Evolutionary conservation across 306 rosid species (phyloP), one percentile per base, ranked within the genome.

Genomic region (Ammopiptanthus mongolicus): DNA sequence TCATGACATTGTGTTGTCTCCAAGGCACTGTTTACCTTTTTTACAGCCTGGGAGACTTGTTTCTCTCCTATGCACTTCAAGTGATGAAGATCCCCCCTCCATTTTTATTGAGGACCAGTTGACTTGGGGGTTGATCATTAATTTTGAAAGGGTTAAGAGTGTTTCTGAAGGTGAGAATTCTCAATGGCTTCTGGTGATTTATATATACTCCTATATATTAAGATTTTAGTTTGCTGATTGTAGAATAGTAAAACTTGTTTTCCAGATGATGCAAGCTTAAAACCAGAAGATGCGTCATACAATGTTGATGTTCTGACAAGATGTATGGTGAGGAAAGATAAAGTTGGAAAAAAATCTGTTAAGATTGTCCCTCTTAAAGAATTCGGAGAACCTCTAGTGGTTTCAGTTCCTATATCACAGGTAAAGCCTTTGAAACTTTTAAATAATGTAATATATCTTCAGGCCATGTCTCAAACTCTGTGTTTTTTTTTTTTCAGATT

Each of bases 11-110:
- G 84, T 90, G 75, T 37, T 88, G 75, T 88, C 97, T 73, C 97
- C 97, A 73, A 86, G 76, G 81, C 88, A 90, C 84, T 90, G 93
- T 84, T 85, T 95, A 67, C 97, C 97, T 14, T 91, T 85, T 84
- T 75, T 95, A 83, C 94, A 91, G 87, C 91, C 97, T 4, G 96
- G 97, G 76, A 88, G 97, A 82, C 97, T 91, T 55, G 93, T 95
- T 48, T 87, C 88, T 44, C 83, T 91, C 57, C 84, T 85, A 64
- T 90, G 93, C 84, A 39, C 83, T 62, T 61, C 78, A 46, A 69
- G 39, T 51, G 83, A 84, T 78, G 94, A 83, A 53, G 79, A 63
- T 75, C 71, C 84, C 36, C 13, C 84, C 57, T 74, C 84, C 33
- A 74, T 88, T 69, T 86, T 90, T 46, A 57, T 78, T 4, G 84